These are phyloP conservation scores for Pseudocohnilembus persalinus DNA, from an alignment of 169 alveolate species.

Conservation along the genomic window DNA sequence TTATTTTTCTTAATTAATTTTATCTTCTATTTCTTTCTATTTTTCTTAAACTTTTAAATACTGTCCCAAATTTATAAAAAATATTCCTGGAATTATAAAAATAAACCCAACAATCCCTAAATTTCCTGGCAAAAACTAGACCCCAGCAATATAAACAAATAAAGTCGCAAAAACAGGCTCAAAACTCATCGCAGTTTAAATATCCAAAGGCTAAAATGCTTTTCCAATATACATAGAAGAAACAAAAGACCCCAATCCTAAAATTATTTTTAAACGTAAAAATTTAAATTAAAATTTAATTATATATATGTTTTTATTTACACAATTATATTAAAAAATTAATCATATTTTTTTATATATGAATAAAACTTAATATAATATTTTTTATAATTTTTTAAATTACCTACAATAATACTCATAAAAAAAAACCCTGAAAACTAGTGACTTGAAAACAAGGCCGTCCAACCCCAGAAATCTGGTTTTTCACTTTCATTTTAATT, in stretches of 20 bases:
- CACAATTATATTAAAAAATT: no score
- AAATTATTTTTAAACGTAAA: no score
- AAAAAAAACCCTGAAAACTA: slow-evolving; percentile 13
- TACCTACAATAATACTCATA: slow-evolving; percentile 17
- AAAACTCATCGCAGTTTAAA: background rate
- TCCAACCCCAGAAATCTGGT: slow-evolving; percentile 21
- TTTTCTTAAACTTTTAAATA: background rate
- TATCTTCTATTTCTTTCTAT: background rate
- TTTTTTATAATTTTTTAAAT: no score
- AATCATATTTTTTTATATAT: no score
- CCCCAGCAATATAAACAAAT: background rate
- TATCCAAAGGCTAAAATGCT: slow-evolving; percentile 6
- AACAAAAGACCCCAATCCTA: slow-evolving; percentile 9
- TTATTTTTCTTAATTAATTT: no score
- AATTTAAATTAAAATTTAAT: no score
- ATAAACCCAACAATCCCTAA: slow-evolving; percentile 12
- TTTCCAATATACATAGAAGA: background rate
- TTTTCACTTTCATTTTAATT: no score
- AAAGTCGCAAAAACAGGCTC: slow-evolving; percentile 11
- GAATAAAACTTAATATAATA: no score
- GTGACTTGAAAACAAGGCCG: slow-evolving; percentile 6
- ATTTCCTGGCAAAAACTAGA: slow-evolving; percentile 11
- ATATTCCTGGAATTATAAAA: slow-evolving; percentile 10
- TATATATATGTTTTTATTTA: no score
- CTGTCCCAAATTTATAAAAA: background rate